Evolutionary conservation across 768 basidiomycete genomes (phyloP).

Genomic region (Coprinopsis sp.): DNA sequence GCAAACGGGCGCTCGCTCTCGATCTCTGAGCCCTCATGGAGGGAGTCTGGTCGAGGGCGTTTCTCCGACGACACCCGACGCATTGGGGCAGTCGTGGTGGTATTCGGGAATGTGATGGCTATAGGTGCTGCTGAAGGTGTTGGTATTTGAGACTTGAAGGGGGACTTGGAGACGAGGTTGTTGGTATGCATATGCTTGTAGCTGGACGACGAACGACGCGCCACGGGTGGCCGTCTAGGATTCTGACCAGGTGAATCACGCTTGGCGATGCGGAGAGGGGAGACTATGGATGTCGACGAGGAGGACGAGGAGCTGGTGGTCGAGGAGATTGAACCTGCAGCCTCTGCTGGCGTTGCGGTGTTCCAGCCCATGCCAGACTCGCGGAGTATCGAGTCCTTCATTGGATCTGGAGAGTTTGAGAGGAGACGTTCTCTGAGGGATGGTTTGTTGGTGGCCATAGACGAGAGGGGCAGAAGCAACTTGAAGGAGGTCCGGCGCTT

Average conservation of each 20-base stretch:
- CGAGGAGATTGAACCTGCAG: slow-evolving; percentile 35
- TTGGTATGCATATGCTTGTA: slow-evolving; percentile 74
- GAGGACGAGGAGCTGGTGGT: slow-evolving; percentile 22
- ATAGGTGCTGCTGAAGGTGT: slow-evolving; percentile 38
- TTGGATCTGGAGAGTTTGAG: slow-evolving; percentile 59
- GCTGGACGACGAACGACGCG: slow-evolving; percentile 71
- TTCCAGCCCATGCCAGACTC: slow-evolving; percentile 65
- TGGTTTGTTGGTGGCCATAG: slow-evolving; percentile 39
- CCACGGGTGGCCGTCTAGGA: slow-evolving; percentile 45
- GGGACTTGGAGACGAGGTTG: slow-evolving; percentile 81
- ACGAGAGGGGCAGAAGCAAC: slow-evolving; percentile 30
- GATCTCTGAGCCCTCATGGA: slow-evolving; percentile 61
- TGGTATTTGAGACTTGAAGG: slow-evolving; percentile 68
- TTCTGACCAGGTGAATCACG: slow-evolving; percentile 49
- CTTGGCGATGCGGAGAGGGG: slow-evolving; percentile 73
- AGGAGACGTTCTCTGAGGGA: slow-evolving; percentile 56
- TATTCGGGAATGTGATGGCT: slow-evolving; percentile 32
- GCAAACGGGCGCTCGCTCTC: slow-evolving; percentile 71
- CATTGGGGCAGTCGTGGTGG: slow-evolving; percentile 23
- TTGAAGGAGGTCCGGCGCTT: no score
- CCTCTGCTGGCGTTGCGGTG: background rate
- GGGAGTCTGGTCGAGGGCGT: slow-evolving; percentile 65
- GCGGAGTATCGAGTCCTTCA: slow-evolving; percentile 58
- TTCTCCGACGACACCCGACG: slow-evolving; percentile 73
- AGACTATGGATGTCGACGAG: slow-evolving; percentile 37